Evolutionary conservation across 2,329 filamentous ascomycete genomes (phyloP).

Genomic region (Aspergillus fischeri): DNA sequence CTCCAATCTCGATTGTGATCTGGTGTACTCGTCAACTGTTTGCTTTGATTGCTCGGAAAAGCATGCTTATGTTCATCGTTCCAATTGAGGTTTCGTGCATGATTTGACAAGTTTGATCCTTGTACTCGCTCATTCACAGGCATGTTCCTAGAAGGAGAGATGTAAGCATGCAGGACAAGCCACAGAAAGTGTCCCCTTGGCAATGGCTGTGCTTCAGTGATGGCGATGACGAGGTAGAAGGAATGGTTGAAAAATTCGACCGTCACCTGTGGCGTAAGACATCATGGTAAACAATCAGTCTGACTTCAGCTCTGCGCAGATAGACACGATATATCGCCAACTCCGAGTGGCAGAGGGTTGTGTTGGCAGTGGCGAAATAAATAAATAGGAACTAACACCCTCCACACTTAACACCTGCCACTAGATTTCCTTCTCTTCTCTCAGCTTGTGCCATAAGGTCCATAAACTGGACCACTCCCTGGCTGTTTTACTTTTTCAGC

Average conservation of each 20-base stretch:
- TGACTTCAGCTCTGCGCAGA: neutral
- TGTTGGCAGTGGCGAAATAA: neutral
- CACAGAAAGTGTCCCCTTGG: neutral
- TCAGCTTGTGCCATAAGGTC: neutral
- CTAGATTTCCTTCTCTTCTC: neutral
- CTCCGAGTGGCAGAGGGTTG: neutral
- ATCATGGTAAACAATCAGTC: neutral
- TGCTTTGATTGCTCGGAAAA: neutral
- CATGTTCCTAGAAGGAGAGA: neutral
- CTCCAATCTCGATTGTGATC: no score
- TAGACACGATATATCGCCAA: neutral
- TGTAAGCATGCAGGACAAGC: neutral
- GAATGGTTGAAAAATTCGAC: neutral
- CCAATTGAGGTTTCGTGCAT: neutral
- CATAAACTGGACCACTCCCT: neutral
- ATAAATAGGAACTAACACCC: neutral
- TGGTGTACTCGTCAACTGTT: neutral
- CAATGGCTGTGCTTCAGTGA: neutral
- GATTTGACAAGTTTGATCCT: neutral
- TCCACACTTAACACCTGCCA: neutral
- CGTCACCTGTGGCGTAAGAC: neutral
- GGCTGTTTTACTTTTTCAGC: slow-evolving; percentile 6
- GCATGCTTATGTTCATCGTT: neutral
- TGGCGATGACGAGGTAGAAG: neutral
- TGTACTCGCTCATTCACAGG: neutral